These are phyloP conservation scores for Nyctanthes arbortristis DNA, from an alignment of 257 asterid genomes.

Conservation along the genomic window DNA sequence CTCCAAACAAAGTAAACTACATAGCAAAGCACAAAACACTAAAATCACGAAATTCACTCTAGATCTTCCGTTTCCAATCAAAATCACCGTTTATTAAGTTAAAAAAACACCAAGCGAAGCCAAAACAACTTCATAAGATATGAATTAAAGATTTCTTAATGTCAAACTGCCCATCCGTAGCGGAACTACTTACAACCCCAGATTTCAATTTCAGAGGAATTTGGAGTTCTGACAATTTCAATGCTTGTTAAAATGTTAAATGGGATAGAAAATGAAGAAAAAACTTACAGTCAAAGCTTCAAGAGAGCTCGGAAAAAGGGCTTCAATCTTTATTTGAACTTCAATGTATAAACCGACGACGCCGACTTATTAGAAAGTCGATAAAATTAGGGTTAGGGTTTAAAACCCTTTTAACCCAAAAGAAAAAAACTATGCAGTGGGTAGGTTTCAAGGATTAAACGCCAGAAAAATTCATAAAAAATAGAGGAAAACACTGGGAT, in stretches of 20 bases:
- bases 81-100: neutral
- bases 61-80: neutral
- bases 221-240: neutral
- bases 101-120: neutral
- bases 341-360: neutral
- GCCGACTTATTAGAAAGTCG: neutral
- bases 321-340: neutral
- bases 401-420: neutral
- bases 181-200: neutral
- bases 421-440: neutral
- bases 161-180: neutral
- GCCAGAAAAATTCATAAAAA: neutral
- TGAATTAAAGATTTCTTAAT: neutral
- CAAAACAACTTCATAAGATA: neutral
- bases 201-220: neutral
- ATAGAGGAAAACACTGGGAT: neutral
- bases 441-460: neutral
- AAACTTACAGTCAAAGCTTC: neutral
- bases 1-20: neutral
- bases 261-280: neutral
- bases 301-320: neutral
- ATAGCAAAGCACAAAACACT: neutral
- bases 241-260: neutral
- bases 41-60: neutral
- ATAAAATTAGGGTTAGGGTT: slow-evolving; percentile 3